Conservation (phyloP, 2,329 filamentous ascomycete genomes). For the Xylaria sp. region DNA sequence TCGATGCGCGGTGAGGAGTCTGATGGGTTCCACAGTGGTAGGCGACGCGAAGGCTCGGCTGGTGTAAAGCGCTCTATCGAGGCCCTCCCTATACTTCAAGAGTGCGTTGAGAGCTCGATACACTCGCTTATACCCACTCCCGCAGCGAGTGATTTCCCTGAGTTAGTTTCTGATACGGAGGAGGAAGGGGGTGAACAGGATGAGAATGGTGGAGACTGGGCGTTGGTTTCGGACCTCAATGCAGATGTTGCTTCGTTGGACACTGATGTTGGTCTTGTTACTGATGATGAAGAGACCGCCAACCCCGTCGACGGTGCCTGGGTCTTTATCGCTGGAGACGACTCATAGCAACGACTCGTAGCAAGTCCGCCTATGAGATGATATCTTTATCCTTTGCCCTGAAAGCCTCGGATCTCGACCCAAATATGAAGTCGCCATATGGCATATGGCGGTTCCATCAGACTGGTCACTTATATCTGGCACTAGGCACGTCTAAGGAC, state of each 20-base stretch:
- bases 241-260: neutral
- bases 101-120: conserved; percentile 40
- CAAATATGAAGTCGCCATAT: conserved; percentile 23
- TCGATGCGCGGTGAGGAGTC: conserved; percentile 25
- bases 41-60: conserved; percentile 3
- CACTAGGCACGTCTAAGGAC: conserved; percentile 33
- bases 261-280: conserved; percentile 13
- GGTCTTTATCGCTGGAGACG: conserved; percentile 46
- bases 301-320: conserved; percentile 40
- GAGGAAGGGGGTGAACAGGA: conserved; percentile 29
- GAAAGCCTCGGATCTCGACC: conserved; percentile 43
- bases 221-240: conserved; percentile 31
- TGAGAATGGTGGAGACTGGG: conserved; percentile 38
- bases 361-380: conserved; percentile 44
- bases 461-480: conserved; percentile 44
- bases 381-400: conserved; percentile 29
- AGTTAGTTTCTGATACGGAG: conserved; percentile 39
- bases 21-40: neutral
- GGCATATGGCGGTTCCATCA: conserved; percentile 26
- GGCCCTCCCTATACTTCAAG: conserved; percentile 40
- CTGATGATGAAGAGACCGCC: conserved; percentile 24
- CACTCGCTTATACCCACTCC: conserved; percentile 28
- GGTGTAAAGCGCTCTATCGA: conserved; percentile 13
- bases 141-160: conserved; percentile 33
- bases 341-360: conserved; percentile 50